Percentiles rank a stretch among this genome's conserved stretches.
phyloP scores from a whole-genome alignment of 1,284 basidiomycete genomes.

The Fomes fomentarius region DNA sequence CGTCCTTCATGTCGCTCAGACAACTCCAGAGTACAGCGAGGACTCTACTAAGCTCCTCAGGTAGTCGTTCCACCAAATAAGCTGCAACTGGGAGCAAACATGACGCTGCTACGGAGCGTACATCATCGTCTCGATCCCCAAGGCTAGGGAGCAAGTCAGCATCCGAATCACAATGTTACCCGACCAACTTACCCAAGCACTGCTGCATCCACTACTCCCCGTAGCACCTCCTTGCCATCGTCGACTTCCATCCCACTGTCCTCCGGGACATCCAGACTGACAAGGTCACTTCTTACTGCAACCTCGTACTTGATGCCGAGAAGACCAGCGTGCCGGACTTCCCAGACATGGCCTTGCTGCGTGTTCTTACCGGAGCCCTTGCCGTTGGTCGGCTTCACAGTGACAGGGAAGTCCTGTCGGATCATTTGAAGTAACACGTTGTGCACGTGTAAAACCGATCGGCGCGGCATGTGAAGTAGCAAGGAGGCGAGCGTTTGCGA shows the following conservation, averaged over 20 bases:
- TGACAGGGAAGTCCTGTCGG: slow-evolving; percentile 73
- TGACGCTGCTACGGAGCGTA: slow-evolving; percentile 93
- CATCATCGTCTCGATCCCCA: slow-evolving; percentile 93
- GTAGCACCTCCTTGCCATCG: slow-evolving; percentile 58
- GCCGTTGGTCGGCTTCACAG: slow-evolving; percentile 43
- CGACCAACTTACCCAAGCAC: slow-evolving; percentile 74
- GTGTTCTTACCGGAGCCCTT: slow-evolving; percentile 27
- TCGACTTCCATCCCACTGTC: slow-evolving; percentile 24
- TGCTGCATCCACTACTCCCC: slow-evolving; percentile 85
- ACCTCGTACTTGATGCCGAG: slow-evolving; percentile 98
- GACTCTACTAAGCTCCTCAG: slow-evolving; percentile 73
- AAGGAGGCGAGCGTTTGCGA: slow-evolving; percentile 94
- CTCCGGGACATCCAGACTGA: slow-evolving; percentile 45
- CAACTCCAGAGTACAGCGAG: slow-evolving; percentile 92
- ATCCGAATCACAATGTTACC: not conserved
- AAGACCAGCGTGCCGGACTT: slow-evolving; percentile 95
- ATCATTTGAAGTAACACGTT: slow-evolving; percentile 92
- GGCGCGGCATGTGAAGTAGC: slow-evolving; percentile 82
- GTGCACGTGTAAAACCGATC: slow-evolving; percentile 82
- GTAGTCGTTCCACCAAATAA: slow-evolving; percentile 78
- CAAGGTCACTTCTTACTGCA: slow-evolving; percentile 86
- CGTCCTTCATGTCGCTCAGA: slow-evolving; percentile 92
- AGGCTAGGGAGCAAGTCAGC: slow-evolving; percentile 53
- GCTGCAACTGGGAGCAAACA: slow-evolving; percentile 87
- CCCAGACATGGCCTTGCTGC: slow-evolving; percentile 85